Conservation (phyloP, 768 basidiomycete genomes). For the Suillus placidus region DNA sequence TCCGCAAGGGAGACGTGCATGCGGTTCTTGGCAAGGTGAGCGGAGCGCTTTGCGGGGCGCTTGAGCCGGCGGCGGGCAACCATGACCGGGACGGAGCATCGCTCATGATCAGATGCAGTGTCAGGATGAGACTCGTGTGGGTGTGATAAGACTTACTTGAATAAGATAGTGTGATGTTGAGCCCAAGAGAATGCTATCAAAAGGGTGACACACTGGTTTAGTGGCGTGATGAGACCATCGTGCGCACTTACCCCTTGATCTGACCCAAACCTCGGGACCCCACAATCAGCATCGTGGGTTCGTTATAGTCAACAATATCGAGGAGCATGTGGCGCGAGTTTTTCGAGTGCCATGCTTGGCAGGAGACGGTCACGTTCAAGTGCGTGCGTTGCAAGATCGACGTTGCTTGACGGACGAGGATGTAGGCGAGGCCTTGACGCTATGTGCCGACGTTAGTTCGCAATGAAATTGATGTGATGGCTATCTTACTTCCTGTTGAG, state of each 20-base stretch:
- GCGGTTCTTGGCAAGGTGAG: constrained; percentile 81
- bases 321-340: constrained; percentile 88
- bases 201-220: background rate
- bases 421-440: constrained; percentile 88
- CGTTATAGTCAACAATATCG: constrained; percentile 85
- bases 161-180: constrained; percentile 95
- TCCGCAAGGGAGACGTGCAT: constrained; percentile 85
- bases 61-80: constrained; percentile 91
- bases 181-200: constrained; percentile 80
- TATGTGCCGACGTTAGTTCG: constrained; percentile 31
- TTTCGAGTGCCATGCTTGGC: constrained; percentile 98
- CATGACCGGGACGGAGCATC: constrained; percentile 96
- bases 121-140: background rate
- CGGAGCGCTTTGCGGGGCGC: constrained; percentile 78
- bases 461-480: background rate
- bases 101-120: constrained; percentile 43
- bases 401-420: constrained; percentile 88
- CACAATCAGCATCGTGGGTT: constrained; percentile 92
- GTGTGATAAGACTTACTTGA: constrained; percentile 49
- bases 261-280: constrained; percentile 91
- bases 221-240: background rate
- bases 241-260: constrained; percentile 74
- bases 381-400: constrained; percentile 88
- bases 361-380: constrained; percentile 82
- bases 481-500: constrained; percentile 83